Percentiles rank a stretch among this genome's conserved stretches.
These are phyloP conservation scores for Vitis cinerea DNA, from an alignment of 164 flowering plant species.

Conservation along the genomic window DNA sequence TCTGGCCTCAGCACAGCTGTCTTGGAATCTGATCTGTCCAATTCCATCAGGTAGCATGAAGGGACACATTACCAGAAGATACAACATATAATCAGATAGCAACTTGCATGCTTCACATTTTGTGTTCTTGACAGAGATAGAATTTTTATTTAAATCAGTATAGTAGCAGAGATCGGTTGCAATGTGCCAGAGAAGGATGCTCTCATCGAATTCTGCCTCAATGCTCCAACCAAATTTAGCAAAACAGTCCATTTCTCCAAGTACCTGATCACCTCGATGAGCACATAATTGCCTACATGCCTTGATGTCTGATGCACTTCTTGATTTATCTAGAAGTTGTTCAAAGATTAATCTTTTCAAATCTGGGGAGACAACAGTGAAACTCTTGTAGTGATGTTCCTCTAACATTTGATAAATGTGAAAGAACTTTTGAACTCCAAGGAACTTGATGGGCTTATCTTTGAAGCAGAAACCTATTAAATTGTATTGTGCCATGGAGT, in stretches of 20 bases:
- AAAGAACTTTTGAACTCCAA: constrained; percentile 1
- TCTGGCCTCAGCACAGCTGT: no score
- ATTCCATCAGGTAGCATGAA: no score
- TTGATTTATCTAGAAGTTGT: neutral
- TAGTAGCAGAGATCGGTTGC: constrained; percentile 11
- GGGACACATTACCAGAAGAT: constrained; percentile 9
- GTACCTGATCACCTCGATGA: constrained; percentile 2
- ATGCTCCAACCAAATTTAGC: neutral
- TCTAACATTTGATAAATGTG: constrained; percentile 2
- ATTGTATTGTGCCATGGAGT: constrained; percentile 15
- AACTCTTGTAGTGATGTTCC: constrained; percentile 1
- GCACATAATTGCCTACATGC: neutral
- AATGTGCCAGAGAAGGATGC: constrained; percentile 22
- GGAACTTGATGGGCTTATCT: neutral
- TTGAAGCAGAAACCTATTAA: constrained; percentile 10
- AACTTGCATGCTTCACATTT: constrained; percentile 5
- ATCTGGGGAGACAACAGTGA: neutral
- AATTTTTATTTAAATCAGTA: neutral
- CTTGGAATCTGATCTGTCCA: no score
- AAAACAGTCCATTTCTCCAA: neutral
- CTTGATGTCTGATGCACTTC: no score
- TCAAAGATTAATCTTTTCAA: neutral
- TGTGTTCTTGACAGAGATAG: no score
- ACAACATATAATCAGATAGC: constrained; percentile 29
- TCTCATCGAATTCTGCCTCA: constrained; percentile 14